A percentile compares a stretch with the other conserved stretches of the same genome.
These are phyloP conservation scores for Hura crepitans DNA, from an alignment of 441 rosid genomes.

Conservation along the genomic window DNA sequence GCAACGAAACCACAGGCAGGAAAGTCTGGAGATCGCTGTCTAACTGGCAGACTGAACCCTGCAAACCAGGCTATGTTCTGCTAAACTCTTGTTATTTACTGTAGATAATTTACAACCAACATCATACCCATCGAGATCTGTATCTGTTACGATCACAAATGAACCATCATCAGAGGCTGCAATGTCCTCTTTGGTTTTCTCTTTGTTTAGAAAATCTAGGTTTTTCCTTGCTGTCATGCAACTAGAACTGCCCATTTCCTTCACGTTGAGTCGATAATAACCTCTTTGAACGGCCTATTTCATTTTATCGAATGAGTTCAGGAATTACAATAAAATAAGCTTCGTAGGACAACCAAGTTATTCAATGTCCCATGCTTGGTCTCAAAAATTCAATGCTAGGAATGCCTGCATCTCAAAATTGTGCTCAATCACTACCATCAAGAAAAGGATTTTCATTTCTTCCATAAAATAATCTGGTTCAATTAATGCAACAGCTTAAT, in stretches of 20 bases:
- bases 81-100: conserved; percentile 11
- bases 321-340: background rate
- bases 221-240: conserved; percentile 11
- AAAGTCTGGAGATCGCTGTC: conserved; percentile 32
- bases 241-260: conserved; percentile 17
- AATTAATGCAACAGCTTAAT: background rate
- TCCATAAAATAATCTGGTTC: background rate
- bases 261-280: conserved; percentile 34
- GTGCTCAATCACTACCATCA: background rate
- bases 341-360: background rate
- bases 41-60: conserved; percentile 36
- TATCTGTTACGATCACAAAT: conserved; percentile 31
- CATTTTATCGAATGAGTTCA: conserved; percentile 15
- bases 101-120: conserved; percentile 12
- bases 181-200: conserved; percentile 11
- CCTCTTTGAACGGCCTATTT: conserved; percentile 47
- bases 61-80: conserved; percentile 28
- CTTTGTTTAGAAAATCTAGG: conserved; percentile 2
- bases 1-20: conserved; percentile 28
- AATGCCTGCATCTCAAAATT: background rate
- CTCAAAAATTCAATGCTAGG: background rate
- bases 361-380: background rate
- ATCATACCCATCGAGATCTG: conserved; percentile 39
- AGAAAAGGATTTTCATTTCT: background rate
- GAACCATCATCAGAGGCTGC: conserved; percentile 28